Base-by-base conservation (phyloP, 2,329 filamentous ascomycete species). In the Cordyceps tenuipes region DNA sequence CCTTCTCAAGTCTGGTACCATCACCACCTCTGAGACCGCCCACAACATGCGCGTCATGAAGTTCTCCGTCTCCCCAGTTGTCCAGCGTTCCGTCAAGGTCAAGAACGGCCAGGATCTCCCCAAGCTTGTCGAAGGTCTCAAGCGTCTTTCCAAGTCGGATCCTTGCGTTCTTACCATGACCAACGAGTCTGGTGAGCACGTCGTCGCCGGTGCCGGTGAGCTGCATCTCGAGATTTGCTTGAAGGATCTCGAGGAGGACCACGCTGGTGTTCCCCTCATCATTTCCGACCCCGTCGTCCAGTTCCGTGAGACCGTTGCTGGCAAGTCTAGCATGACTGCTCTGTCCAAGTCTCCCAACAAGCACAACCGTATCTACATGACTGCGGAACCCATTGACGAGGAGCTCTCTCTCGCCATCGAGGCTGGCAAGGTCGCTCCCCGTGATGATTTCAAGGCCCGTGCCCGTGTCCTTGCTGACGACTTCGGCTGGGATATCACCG, bases 41-140 rank as follows among this genome's bases (percentile, higher is more conserved):
- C 94, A 99, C 89, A 99, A 99, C 88, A 82, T 99, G 73, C 97
- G 97, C 89, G 94, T 99, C 82, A 99, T 99, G 94, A 97, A 97
- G 85, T 99, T 99, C 89, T 99, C 94, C 74, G 94, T 99, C 77
- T 97, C 94, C 63, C 94, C 94, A 72, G 94, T 99, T 81, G 94
- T 99, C 68, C 93, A 89, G 82, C 93, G 93, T 70, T 96, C 94
- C 78, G 94, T 99, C 73, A 91, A 97, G 82, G 93, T 97, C 84
- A 97, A 97, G 91, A 99, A 99, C 82, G 94, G 94, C 73, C 91
- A 96, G 82, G 94, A 99, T 85, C 87, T 99, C 66, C 94, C 94
- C 79, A 99, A 99, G 88, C 88, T 99, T 63, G 94, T 99, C 72
- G 94, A 99, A 84, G 94, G 94, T 91, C 92, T 99, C 68, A 99